Base-by-base conservation (phyloP, 768 basidiomycete genomes). In the Plicaturopsis crispa region DNA sequence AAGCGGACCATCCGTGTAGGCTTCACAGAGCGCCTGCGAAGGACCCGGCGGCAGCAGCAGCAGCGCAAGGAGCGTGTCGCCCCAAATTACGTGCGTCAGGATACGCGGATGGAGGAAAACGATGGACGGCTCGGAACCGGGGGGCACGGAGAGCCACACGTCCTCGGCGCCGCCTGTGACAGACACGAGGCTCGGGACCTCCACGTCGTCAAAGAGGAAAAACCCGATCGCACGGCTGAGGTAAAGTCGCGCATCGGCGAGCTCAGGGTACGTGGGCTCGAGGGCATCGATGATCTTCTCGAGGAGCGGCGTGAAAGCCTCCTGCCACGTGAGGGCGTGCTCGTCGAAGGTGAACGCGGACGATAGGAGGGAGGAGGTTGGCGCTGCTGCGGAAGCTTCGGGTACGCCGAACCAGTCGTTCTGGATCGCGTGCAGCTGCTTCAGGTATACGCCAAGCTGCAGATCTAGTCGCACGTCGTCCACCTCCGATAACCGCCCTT, bases 141-240 rank as follows among this genome's bases (percentile, higher is more conserved):
- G 36, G 14, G 55, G 54, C 26, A 70, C 42, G 10, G 67, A 61
- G 38, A 84, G 59, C 47, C 73, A 70, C 6, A 83, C 66, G 41
- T 80, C 72, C 24, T 77, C 68, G 11, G 73, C 72, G 7, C 68
- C 69, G 1, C 73, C 74, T 2, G 78, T 75, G 44, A 80, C 68
- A 70, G 78, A 78, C 20, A 84, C 54, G 11, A 87, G 61, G 3
- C 75, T 73, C 4, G 84, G 83, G 4, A 76, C 77, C 38, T 83
- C 78, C 38, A 77, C 80, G 40, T 88, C 84, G 47, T 84, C 82
- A 46, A 87, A 88, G 11, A 88, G 65, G 52, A 75, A 86, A 35
- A 69, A 78, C 11, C 75, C 79, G 41, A 88, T 84, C 16, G 85
- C 85, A 17, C 81, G 78, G 17, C 72, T 73, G 30, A 84, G 70